Conservation (phyloP, 208 protist genomes). For the Trypanosoma cruzi region DNA sequence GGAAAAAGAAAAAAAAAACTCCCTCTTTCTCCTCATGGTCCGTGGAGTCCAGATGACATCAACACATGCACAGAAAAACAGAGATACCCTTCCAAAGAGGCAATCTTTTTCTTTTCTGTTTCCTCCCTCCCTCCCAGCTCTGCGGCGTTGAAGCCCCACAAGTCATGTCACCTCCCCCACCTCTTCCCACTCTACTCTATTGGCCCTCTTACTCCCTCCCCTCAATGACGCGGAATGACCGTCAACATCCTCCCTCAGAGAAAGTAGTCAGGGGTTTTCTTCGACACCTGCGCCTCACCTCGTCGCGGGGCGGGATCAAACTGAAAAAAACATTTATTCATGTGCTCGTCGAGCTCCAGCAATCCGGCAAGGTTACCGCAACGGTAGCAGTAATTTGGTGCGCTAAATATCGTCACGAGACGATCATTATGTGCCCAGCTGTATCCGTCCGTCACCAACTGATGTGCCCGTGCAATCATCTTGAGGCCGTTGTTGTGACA, state of each 20-base stretch:
- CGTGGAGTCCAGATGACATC: too few species aligned
- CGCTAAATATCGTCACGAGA: constrained; percentile 99
- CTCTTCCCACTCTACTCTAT: not conserved
- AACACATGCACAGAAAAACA: too few species aligned
- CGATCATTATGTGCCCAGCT: constrained; percentile 98
- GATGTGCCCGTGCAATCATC: constrained; percentile 96
- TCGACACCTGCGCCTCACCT: constrained; percentile 98
- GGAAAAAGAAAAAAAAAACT: too few species aligned
- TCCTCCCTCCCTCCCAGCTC: too few species aligned
- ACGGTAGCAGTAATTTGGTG: constrained; percentile 99
- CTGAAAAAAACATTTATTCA: constrained; percentile 98
- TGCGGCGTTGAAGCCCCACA: too few species aligned
- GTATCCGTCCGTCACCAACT: constrained; percentile 98
- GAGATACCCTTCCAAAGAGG: too few species aligned
- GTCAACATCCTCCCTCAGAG: constrained; percentile 62
- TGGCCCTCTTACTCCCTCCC: too few species aligned
- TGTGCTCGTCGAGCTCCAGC: constrained; percentile 98
- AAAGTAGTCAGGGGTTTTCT: constrained; percentile 99
- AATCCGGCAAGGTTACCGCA: constrained; percentile 97
- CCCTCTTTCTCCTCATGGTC: too few species aligned
- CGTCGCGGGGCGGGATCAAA: constrained; percentile 98
- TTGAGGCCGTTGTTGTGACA: constrained; percentile 98
- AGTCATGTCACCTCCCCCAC: too few species aligned
- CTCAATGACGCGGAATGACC: not conserved
- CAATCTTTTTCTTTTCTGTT: too few species aligned